Percentiles rank a stretch among this genome's conserved stretches.
Evolutionary conservation across 495 filamentous ascomycete genomes (phyloP).

Genomic region (Opeltia flavorubescens): DNA sequence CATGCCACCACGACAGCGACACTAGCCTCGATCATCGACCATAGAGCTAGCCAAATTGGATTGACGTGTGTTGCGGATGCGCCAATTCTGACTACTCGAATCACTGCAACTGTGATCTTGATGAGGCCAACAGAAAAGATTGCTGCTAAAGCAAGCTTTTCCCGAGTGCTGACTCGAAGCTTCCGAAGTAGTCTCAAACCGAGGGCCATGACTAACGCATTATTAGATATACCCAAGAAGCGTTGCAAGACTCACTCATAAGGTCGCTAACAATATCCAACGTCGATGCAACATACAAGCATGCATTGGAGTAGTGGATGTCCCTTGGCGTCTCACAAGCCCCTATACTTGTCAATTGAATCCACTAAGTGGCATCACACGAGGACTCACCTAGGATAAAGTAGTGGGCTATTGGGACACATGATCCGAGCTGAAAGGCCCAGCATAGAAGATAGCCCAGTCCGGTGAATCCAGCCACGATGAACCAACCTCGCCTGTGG

Average conservation of each 20-base stretch:
- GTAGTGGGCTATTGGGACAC: conserved; percentile 23
- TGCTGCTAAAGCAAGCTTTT: conserved; percentile 32
- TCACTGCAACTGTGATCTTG: conserved; percentile 36
- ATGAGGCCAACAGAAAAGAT: conserved; percentile 36
- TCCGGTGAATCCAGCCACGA: conserved; percentile 21
- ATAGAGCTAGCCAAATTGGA: conserved; percentile 13
- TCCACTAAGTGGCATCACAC: too few relatives aligned
- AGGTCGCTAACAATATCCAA: conserved; percentile 32
- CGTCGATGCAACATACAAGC: conserved; percentile 28
- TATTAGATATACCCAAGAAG: neutral
- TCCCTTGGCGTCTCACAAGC: conserved; percentile 21
- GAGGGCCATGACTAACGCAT: conserved; percentile 32
- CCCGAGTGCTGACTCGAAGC: conserved; percentile 27
- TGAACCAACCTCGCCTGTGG: conserved; percentile 26
- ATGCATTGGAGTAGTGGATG: conserved; percentile 21
- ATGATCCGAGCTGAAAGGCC: conserved; percentile 21
- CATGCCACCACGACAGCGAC: conserved; percentile 11
- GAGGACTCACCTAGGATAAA: conserved; percentile 20
- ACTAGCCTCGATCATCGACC: conserved; percentile 14
- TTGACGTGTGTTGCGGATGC: conserved; percentile 7
- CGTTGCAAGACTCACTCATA: conserved; percentile 19
- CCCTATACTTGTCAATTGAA: conserved; percentile 8
- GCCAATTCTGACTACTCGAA: conserved; percentile 28
- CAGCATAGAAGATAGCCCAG: conserved; percentile 25
- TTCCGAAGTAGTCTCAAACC: conserved; percentile 35